These are phyloP conservation scores for Diaporthe citriasiana DNA, from an alignment of 2,329 filamentous ascomycete species.

Conservation along the genomic window DNA sequence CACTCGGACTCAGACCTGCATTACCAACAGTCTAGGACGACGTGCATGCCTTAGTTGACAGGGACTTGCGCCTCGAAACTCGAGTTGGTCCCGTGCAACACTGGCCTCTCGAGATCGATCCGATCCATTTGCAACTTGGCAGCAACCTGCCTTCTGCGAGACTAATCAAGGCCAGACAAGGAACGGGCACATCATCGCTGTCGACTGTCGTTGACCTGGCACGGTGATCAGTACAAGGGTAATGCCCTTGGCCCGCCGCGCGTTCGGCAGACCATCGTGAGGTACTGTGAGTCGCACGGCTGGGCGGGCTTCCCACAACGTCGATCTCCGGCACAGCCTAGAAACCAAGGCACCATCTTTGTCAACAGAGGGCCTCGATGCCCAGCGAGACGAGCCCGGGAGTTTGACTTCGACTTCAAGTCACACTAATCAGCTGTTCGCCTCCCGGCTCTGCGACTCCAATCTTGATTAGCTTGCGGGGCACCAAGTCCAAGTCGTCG, in stretches of 20 bases:
- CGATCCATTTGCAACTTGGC: constrained; percentile 23
- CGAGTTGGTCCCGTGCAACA: constrained; percentile 5
- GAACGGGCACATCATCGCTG: constrained; percentile 12
- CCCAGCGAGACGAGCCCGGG: constrained; percentile 24
- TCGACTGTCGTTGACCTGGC: background rate
- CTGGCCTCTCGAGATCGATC: constrained; percentile 20
- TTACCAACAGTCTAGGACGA: background rate
- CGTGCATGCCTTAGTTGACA: background rate
- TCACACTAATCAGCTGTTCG: constrained; percentile 7
- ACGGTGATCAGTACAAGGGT: constrained; percentile 24
- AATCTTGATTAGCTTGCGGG: constrained; percentile 3
- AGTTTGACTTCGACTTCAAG: constrained; percentile 24
- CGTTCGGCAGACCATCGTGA: constrained; percentile 21
- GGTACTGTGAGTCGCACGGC: background rate
- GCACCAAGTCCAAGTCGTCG: constrained; percentile 13
- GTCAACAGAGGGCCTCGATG: background rate
- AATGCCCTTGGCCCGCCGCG: background rate
- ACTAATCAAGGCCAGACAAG: constrained; percentile 12
- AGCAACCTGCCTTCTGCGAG: constrained; percentile 11
- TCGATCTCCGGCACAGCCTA: constrained; percentile 19
- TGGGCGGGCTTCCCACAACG: background rate
- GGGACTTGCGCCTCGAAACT: constrained; percentile 25
- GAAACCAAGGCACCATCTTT: constrained; percentile 6
- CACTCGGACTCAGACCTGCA: constrained; percentile 2
- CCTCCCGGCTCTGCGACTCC: constrained; percentile 7